Base-by-base conservation (phyloP, 305 asterid genomes). In the Solanum hybrid region DNA sequence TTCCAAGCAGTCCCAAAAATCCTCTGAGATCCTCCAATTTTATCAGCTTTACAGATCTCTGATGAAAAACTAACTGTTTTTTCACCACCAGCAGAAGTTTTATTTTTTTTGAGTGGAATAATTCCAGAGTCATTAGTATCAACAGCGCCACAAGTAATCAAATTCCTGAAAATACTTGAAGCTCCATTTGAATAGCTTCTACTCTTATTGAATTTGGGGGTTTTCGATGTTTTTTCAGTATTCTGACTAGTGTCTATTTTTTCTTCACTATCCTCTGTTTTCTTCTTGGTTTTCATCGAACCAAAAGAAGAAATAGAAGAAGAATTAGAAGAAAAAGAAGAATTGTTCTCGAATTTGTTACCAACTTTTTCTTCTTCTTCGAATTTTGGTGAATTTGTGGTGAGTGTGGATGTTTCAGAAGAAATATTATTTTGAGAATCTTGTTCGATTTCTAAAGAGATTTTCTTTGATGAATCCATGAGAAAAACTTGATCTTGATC, bases 1-100 rank as follows among this genome's bases (percentile, higher is more conserved):
- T 93, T 92, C 92, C 81, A 84, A 65, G 94, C 92, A 89, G 93
- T 93, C 81, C 94, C 94, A 88, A 90, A 90, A 8, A 95, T 92
- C 95, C 98, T 95, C 91, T 95, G 95, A 90, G 99, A 97, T 15
- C 97, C 97, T 82, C 98, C 97, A 33, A 94, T 41, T 51, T 85
- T 90, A 65, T 95, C 97, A 84, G 91, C 89, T 90, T 91, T 94
- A 80, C 92, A 82, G 15, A 94, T 85, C 45, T 91, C 92, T 1
- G 90, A 87, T 0, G 95, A 88, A 27, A 90, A 88, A 12, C 90
- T 93, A 22, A 90, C 86, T 32, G 70, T 68, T 91, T 93, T 33
- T 33, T 39, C 90, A 39, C 8, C 51, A 51, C 11, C 34, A 26
- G 15, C 13, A 2, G 24, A 32, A 29, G 61, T 20, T 26, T 37